Percentiles rank a stretch among this genome's conserved stretches.
Conservation (phyloP, 495 filamentous ascomycete genomes). For the Lepraria neglecta region DNA sequence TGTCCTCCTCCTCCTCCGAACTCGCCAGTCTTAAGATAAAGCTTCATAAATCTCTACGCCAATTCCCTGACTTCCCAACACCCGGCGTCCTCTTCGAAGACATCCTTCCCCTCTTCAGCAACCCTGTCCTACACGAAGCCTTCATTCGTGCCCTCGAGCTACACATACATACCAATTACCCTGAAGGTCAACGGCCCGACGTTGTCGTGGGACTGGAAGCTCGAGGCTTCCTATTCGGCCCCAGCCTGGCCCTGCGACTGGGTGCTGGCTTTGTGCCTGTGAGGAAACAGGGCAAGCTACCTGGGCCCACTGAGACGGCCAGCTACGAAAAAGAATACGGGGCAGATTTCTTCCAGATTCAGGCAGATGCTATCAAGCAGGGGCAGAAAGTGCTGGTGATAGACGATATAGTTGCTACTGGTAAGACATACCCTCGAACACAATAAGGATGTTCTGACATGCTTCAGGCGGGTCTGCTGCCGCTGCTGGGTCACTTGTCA, state of each 20-base stretch:
- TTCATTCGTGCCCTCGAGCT: slow-evolving; percentile 84
- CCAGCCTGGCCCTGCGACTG: slow-evolving; percentile 76
- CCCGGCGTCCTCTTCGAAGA: slow-evolving; percentile 97
- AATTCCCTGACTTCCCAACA: slow-evolving; percentile 90
- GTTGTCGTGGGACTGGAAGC: slow-evolving; percentile 91
- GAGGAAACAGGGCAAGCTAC: slow-evolving; percentile 93
- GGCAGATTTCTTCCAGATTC: slow-evolving; percentile 93
- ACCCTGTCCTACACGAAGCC: slow-evolving; percentile 63
- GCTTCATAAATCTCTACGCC: slow-evolving; percentile 55
- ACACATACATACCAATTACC: slow-evolving; percentile 55
- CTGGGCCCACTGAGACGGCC: slow-evolving; percentile 77
- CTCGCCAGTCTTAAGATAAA: slow-evolving; percentile 89
- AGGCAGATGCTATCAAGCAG: slow-evolving; percentile 71
- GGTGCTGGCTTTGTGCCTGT: slow-evolving; percentile 90
- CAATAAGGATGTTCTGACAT: no score
- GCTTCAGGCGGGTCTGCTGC: slow-evolving; percentile 76
- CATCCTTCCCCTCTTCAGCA: slow-evolving; percentile 92
- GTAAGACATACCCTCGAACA: slow-evolving; percentile 40
- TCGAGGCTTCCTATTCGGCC: slow-evolving; percentile 92
- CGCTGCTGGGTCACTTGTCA: slow-evolving; percentile 79
- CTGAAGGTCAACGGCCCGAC: slow-evolving; percentile 60
- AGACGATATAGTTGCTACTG: slow-evolving; percentile 97
- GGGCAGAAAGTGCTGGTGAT: slow-evolving; percentile 89
- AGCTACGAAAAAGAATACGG: slow-evolving; percentile 94
- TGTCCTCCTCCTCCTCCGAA: slow-evolving; percentile 61